Conservation (phyloP, 2,329 filamentous ascomycete genomes). For the Fusarium dlaminii region DNA sequence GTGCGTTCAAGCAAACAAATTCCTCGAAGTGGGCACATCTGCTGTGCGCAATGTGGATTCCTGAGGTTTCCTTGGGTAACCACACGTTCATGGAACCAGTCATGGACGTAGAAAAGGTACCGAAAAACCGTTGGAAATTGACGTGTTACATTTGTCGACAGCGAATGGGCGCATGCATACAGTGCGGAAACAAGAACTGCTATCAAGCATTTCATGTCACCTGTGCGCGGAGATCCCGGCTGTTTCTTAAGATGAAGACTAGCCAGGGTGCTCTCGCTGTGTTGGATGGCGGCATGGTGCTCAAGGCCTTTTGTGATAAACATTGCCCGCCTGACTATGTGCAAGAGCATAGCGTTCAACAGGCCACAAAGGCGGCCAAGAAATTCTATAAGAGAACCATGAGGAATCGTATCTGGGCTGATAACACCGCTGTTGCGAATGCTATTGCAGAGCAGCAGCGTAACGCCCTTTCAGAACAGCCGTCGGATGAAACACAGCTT, state of each 20-base stretch:
- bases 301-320: slow-evolving; percentile 96
- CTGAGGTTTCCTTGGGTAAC: slow-evolving; percentile 94
- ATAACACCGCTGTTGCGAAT: slow-evolving; percentile 84
- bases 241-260: slow-evolving; percentile 97
- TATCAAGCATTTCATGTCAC: slow-evolving; percentile 98
- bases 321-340: slow-evolving; percentile 92
- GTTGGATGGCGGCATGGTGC: slow-evolving; percentile 79
- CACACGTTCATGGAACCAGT: slow-evolving; percentile 98
- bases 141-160: slow-evolving; percentile 97
- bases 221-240: slow-evolving; percentile 85
- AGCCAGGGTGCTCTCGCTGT: slow-evolving; percentile 81
- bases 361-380: slow-evolving; percentile 83
- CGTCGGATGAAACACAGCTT: slow-evolving; percentile 82
- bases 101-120: slow-evolving; percentile 97
- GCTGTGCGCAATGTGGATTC: slow-evolving; percentile 98
- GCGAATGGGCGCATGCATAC: slow-evolving; percentile 97
- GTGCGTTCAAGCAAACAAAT: slow-evolving; percentile 98
- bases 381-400: slow-evolving; percentile 91
- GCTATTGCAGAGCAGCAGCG: slow-evolving; percentile 79
- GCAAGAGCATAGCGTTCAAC: slow-evolving; percentile 83
- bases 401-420: slow-evolving; percentile 90
- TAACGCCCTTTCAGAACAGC: slow-evolving; percentile 71
- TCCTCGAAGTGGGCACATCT: slow-evolving; percentile 97
- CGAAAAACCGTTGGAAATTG: slow-evolving; percentile 91
- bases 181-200: slow-evolving; percentile 97